These are phyloP conservation scores for Pseudopithomyces chartarum DNA, from an alignment of 2,329 filamentous ascomycete species.

Conservation along the genomic window DNA sequence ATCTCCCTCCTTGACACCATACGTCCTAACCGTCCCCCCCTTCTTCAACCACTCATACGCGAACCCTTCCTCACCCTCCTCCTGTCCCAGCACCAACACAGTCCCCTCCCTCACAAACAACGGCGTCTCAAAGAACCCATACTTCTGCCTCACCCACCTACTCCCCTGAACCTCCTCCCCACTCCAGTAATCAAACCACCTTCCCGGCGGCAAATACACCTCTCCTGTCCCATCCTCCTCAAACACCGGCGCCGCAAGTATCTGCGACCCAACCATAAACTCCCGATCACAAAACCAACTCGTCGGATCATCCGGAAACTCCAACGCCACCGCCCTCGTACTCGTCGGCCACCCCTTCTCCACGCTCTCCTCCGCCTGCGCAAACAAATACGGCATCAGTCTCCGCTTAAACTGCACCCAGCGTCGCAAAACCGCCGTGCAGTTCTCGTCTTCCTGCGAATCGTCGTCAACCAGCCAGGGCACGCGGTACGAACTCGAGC, in stretches of 20 bases:
- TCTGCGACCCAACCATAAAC: constrained; percentile 71
- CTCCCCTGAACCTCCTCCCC: constrained; percentile 48
- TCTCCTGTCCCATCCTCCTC: constrained; percentile 66
- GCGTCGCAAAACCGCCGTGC: constrained; percentile 60
- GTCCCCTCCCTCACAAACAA: constrained; percentile 49
- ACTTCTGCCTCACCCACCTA: constrained; percentile 51
- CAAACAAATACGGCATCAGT: constrained; percentile 63
- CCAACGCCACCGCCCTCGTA: constrained; percentile 68
- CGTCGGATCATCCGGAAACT: constrained; percentile 73
- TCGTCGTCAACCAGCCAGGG: constrained; percentile 74
- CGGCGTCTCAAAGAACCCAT: constrained; percentile 47
- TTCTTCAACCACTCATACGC: constrained; percentile 48
- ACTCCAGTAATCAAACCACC: constrained; percentile 58
- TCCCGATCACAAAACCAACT: constrained; percentile 71
- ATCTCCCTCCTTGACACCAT: constrained; percentile 42
- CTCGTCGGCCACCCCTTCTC: constrained; percentile 63
- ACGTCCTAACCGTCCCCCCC: constrained; percentile 46
- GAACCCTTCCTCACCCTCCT: constrained; percentile 45
- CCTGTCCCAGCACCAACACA: constrained; percentile 47
- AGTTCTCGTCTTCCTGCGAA: constrained; percentile 54
- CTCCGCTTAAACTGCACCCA: constrained; percentile 60
- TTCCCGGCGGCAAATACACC: constrained; percentile 66
- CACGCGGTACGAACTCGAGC: constrained; percentile 72
- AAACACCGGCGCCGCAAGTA: constrained; percentile 70
- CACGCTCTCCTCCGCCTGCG: constrained; percentile 57